A percentile compares a stretch with the other conserved stretches of the same genome.
phyloP scores from a whole-genome alignment of 306 rosid species.

The Lagenaria siceraria region DNA sequence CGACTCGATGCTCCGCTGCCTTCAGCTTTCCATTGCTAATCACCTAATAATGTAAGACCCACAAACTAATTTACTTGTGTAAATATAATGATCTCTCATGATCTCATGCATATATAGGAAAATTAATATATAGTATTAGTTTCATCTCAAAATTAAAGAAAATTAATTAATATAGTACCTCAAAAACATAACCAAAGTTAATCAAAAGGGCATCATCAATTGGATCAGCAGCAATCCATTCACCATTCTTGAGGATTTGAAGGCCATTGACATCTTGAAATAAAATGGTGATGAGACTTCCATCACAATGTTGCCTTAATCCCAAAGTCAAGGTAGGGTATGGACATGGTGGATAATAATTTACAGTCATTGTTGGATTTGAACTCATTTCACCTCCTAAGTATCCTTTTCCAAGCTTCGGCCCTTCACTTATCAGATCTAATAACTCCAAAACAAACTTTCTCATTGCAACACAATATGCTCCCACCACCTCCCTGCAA shows the following conservation, averaged over 20 bases:
- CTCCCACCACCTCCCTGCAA: conserved; percentile 37
- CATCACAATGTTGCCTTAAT: conserved; percentile 37
- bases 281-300: conserved; percentile 38
- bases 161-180: conserved; percentile 5
- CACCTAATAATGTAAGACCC: conserved; percentile 16
- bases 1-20: conserved; percentile 47
- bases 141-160: not conserved
- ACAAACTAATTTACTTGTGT: not conserved
- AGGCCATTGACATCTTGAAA: conserved; percentile 51
- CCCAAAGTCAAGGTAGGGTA: conserved; percentile 59
- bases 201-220: conserved; percentile 18
- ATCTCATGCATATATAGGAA: no score
- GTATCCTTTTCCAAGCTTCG: conserved; percentile 23
- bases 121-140: no score
- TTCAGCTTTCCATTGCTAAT: conserved; percentile 44
- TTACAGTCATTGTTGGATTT: conserved; percentile 20
- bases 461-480: conserved; percentile 23
- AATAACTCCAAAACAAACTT: conserved; percentile 26
- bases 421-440: conserved; percentile 42
- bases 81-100: no score
- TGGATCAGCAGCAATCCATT: conserved; percentile 27
- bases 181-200: conserved; percentile 22
- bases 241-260: conserved; percentile 22
- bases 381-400: conserved; percentile 26
- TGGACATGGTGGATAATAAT: conserved; percentile 70